These are phyloP conservation scores for Vitis hybrid DNA, from an alignment of 177 flowering plant genomes.

Conservation along the genomic window DNA sequence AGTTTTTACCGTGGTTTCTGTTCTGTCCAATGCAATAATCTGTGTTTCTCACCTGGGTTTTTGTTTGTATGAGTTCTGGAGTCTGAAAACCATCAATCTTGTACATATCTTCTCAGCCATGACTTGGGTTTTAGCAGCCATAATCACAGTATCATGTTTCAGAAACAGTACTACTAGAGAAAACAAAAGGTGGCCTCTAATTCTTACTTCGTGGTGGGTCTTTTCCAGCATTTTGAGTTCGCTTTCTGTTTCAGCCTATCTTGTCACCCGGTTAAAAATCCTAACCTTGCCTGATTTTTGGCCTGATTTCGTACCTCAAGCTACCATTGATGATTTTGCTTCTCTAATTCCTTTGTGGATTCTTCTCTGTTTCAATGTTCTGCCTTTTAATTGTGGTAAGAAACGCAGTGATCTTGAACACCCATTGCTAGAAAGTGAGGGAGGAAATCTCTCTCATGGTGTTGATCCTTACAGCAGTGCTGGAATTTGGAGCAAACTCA, in stretches of 20 bases:
- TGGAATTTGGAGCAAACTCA: constrained; percentile 65
- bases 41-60: constrained; percentile 35
- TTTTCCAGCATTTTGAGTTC: constrained; percentile 28
- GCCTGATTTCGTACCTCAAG: constrained; percentile 26
- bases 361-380: constrained; percentile 43
- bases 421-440: constrained; percentile 43
- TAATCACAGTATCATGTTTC: constrained; percentile 28
- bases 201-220: constrained; percentile 63
- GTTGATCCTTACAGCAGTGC: constrained; percentile 35
- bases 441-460: not conserved
- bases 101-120: constrained; percentile 22
- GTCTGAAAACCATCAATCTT: constrained; percentile 8
- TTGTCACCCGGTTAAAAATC: constrained; percentile 22
- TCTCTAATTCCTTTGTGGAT: constrained; percentile 39
- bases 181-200: constrained; percentile 48
- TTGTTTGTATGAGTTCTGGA: constrained; percentile 37
- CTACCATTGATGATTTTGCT: constrained; percentile 37
- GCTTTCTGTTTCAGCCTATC: constrained; percentile 23
- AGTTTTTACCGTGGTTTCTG: constrained; percentile 16
- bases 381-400: constrained; percentile 9
- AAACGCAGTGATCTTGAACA: constrained; percentile 23
- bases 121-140: constrained; percentile 48
- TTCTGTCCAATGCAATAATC: constrained; percentile 35
- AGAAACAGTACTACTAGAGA: constrained; percentile 19
- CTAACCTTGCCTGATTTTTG: constrained; percentile 19